A percentile compares a stretch with the other conserved stretches of the same genome.
Conservation (phyloP, 306 rosid species). For the Fagus sylvatica region DNA sequence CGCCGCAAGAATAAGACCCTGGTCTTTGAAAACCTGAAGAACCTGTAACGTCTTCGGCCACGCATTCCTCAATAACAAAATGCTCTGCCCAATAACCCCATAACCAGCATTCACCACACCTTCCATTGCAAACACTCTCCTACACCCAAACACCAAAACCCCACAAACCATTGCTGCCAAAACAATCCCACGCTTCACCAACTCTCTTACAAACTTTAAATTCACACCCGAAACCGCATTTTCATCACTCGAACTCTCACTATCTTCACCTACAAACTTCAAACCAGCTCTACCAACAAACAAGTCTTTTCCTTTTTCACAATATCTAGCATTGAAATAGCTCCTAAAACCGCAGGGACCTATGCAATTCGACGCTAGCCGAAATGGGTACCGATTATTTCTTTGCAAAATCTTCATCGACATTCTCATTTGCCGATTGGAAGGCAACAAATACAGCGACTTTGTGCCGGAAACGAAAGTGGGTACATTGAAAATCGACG, state of each 20-base stretch:
- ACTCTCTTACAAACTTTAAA: constrained; percentile 35
- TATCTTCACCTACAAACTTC: constrained; percentile 36
- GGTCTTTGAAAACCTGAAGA: constrained; percentile 85
- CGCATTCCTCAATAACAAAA: constrained; percentile 63
- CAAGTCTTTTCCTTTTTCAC: constrained; percentile 12
- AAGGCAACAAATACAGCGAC: constrained; percentile 27
- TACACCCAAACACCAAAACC: constrained; percentile 59
- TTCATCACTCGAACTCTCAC: constrained; percentile 27
- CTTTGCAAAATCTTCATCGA: constrained; percentile 40
- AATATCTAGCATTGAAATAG: constrained; percentile 12
- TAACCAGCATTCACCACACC: constrained; percentile 66
- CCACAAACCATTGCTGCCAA: constrained; percentile 71
- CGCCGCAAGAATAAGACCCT: constrained; percentile 74
- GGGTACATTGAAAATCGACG: constrained; percentile 28
- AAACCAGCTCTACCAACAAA: constrained; percentile 38
- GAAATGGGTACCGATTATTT: constrained; percentile 28
- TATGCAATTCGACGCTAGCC: constrained; percentile 24
- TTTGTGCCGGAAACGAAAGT: constrained; percentile 26
- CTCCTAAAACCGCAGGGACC: constrained; percentile 28
- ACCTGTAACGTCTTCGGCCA: constrained; percentile 81
- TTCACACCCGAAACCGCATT: constrained; percentile 39
- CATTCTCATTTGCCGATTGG: constrained; percentile 25
- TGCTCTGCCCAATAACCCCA: constrained; percentile 71
- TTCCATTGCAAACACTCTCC: constrained; percentile 64
- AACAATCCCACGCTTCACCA: constrained; percentile 59